These are phyloP conservation scores for Pezizomycotina sp. DNA, from an alignment of 2,329 filamentous ascomycete genomes.

Conservation along the genomic window DNA sequence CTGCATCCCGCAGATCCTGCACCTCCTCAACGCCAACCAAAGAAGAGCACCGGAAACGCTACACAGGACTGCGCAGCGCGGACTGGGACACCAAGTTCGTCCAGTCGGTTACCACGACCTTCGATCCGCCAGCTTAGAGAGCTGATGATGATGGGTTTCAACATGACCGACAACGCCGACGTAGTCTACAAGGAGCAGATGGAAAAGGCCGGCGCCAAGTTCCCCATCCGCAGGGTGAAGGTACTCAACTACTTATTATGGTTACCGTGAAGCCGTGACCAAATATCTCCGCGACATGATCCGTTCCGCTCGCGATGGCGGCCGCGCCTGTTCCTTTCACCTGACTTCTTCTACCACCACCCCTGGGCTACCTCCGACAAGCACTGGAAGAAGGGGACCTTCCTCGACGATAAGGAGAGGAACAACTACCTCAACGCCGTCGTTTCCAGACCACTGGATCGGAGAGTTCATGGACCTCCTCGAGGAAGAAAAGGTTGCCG, in stretches of 20 bases:
- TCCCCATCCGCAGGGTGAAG: constrained; percentile 25
- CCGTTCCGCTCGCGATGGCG: constrained; percentile 25
- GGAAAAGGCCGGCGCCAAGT: constrained; percentile 24
- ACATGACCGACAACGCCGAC: too few relatives aligned
- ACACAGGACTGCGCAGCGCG: constrained; percentile 17
- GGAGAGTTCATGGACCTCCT: constrained; percentile 30
- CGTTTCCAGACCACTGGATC: constrained; percentile 30
- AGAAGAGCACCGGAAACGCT: constrained; percentile 13
- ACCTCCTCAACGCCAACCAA: constrained; percentile 27
- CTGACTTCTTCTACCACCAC: constrained; percentile 32
- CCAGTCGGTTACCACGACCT: constrained; percentile 30
- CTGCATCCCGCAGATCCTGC: constrained; percentile 29
- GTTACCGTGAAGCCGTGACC: constrained; percentile 31
- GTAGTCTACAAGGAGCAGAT: constrained; percentile 27
- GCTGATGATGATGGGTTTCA: constrained; percentile 30
- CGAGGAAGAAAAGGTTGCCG: constrained; percentile 32
- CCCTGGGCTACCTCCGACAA: constrained; percentile 30
- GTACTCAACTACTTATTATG: constrained; percentile 34
- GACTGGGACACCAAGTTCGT: constrained; percentile 29
- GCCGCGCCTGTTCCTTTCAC: constrained; percentile 29
- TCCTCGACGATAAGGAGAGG: constrained; percentile 17
- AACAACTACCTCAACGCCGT: constrained; percentile 33
- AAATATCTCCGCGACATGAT: constrained; percentile 30
- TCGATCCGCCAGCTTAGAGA: constrained; percentile 29
- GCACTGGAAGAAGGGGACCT: constrained; percentile 25